Base-by-base conservation (phyloP, 176 grass and related monocot genomes). In the Puya raimondii region DNA sequence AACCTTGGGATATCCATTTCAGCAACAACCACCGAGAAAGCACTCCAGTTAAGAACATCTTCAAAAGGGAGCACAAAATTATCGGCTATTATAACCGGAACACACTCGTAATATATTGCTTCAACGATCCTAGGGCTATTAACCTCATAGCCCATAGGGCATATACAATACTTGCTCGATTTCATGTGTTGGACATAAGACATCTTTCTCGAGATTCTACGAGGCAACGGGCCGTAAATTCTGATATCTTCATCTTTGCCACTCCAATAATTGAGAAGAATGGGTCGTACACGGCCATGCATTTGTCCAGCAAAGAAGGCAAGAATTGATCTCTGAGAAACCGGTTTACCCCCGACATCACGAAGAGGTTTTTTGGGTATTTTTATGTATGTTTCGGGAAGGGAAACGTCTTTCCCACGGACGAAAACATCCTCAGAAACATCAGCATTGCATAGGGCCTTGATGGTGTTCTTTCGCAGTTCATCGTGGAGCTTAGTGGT, bases 141-240 rank as follows among this genome's bases (percentile, higher is more conserved):
- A 51, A 96, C 92, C 69, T 96, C 92, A 22, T 96, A 96, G 23
- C 92, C 92, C 92, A 91, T 91, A 0, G 92, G 88, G 29, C 92
- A 91, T 58, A 96, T 85, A 70, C 92, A 96, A 52, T 75, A 96
- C 27, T 82, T 96, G 76, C 83, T 96, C 1, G 81, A 85, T 75
- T 96, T 91, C 92, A 96, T 96, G 80, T 96, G 88, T 69, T 89
- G 83, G 17, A 69, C 64, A 54, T 96, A 91, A 48, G 82, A 89
- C 79, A 88, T 88, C 69, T 61, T 87, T 68, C 66, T 80, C 23
- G 78, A 77, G 67, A 91, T 72, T 22, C 56, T 72, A 61, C 70
- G 73, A 12, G 92, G 92, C 63, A 91, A 54, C 26, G 18, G 48
- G 64, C 63, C 53, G 47, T 91, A 96, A 68, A 96, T 77, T 51